Evolutionary conservation across 352 stramenopile genomes (phyloP).

Genomic region (Phytophthora crassamura): DNA sequence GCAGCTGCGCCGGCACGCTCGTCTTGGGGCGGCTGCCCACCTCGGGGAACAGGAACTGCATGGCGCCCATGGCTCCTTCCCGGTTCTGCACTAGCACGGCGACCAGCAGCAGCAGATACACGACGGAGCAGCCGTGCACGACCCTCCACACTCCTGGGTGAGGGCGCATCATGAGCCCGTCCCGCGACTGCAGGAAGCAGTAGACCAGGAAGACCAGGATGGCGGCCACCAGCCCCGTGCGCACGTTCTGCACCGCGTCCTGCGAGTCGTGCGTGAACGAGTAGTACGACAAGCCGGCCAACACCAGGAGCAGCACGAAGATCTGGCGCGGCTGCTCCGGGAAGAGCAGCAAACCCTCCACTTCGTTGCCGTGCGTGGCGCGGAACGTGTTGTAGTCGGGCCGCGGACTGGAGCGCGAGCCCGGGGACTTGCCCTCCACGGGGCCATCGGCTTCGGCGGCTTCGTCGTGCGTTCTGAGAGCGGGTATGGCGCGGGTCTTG

Average conservation of each 20-base stretch:
- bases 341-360: slow-evolving; percentile 79
- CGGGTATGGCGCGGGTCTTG: slow-evolving; percentile 14
- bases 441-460: not conserved
- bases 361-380: slow-evolving; percentile 53
- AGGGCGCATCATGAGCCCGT: slow-evolving; percentile 79
- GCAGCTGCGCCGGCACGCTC: slow-evolving; percentile 31
- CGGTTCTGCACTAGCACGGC: slow-evolving; percentile 78
- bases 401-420: slow-evolving; percentile 26
- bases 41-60: slow-evolving; percentile 82
- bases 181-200: slow-evolving; percentile 84
- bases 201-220: slow-evolving; percentile 85
- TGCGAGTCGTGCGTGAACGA: slow-evolving; percentile 85
- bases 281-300: slow-evolving; percentile 76
- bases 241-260: slow-evolving; percentile 70
- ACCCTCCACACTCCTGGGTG: slow-evolving; percentile 83
- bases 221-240: slow-evolving; percentile 65
- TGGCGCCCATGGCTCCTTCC: slow-evolving; percentile 58
- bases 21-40: slow-evolving; percentile 58
- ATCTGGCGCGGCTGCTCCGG: slow-evolving; percentile 83
- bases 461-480: slow-evolving; percentile 12
- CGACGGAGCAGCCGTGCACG: slow-evolving; percentile 79
- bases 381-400: slow-evolving; percentile 72
- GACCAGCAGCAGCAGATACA: slow-evolving; percentile 80
- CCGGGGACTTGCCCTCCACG: not conserved
- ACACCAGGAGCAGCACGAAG: slow-evolving; percentile 65